These are phyloP conservation scores for Solanum pinnatisectum DNA, from an alignment of 257 asterid genomes.

Conservation along the genomic window DNA sequence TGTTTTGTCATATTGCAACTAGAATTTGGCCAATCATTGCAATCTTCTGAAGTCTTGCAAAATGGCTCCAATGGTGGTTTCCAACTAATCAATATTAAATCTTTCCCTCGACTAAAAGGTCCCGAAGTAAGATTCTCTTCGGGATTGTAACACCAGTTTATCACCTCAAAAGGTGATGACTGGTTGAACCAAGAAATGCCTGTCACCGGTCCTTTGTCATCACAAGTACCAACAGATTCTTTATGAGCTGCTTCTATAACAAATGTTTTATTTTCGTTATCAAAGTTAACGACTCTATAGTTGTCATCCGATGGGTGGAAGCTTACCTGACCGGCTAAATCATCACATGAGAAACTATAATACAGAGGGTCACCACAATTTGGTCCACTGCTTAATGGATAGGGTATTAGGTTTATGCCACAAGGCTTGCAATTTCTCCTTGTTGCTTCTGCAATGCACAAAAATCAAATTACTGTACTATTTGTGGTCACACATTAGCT, in stretches of 20 bases:
- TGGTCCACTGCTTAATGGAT: constrained; percentile 14
- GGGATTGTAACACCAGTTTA: neutral
- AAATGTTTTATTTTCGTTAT: neutral
- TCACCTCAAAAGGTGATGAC: constrained; percentile 10
- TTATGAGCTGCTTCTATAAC: neutral
- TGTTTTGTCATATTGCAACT: neutral
- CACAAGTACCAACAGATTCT: constrained; percentile 1
- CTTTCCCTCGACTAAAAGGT: neutral
- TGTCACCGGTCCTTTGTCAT: neutral
- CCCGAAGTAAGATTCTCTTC: neutral
- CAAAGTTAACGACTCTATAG: neutral
- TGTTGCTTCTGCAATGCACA: neutral
- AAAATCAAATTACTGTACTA: neutral
- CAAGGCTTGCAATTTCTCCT: constrained; percentile 8
- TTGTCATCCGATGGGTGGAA: neutral
- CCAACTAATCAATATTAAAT: constrained; percentile 1
- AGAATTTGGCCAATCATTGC: constrained; percentile 21
- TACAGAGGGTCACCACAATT: constrained; percentile 17
- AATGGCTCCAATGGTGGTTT: constrained; percentile 15
- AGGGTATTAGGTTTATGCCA: constrained; percentile 2
- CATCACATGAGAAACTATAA: constrained; percentile 8
- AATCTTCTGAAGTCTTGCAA: constrained; percentile 4
- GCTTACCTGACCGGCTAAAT: neutral
- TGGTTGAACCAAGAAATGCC: neutral
- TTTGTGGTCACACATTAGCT: constrained; percentile 1